Percentiles rank a stretch among this genome's conserved stretches.
phyloP scores from a whole-genome alignment of 1,284 basidiomycete species.

The Phellopilus nigrolimitatus region DNA sequence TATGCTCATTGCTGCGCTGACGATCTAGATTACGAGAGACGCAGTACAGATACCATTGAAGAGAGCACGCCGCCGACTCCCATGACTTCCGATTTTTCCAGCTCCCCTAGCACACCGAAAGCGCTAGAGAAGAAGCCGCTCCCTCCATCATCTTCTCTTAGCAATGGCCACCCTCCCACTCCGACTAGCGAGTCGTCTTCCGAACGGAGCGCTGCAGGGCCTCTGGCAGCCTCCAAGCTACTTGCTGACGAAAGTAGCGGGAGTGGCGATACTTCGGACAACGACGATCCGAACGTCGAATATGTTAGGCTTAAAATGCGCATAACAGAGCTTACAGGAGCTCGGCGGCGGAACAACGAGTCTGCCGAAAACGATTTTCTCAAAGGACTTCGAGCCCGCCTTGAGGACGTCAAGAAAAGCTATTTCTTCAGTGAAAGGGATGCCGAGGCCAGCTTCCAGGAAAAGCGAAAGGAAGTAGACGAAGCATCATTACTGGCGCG shows the following conservation, averaged over 20 bases:
- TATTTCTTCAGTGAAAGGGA: constrained; percentile 76
- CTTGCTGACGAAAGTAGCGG: background rate
- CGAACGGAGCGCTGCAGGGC: background rate
- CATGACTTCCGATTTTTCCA: constrained; percentile 25
- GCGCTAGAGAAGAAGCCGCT: constrained; percentile 1
- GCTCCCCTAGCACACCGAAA: constrained; percentile 13
- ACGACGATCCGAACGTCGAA: constrained; percentile 55
- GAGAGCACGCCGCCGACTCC: constrained; percentile 29
- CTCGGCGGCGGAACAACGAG: constrained; percentile 30
- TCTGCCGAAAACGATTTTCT: constrained; percentile 37
- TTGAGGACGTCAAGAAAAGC: constrained; percentile 55
- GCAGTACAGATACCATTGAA: constrained; percentile 12
- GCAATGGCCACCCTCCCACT: background rate
- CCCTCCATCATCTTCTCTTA: background rate
- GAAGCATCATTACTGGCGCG: constrained; percentile 9
- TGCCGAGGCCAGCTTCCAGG: constrained; percentile 55
- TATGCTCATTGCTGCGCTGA: constrained; percentile 63
- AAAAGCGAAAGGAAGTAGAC: constrained; percentile 46
- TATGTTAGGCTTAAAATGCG: constrained; percentile 60
- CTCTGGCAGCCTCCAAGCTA: background rate
- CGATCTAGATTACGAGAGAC: constrained; percentile 44
- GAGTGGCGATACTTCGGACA: constrained; percentile 29
- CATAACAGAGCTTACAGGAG: constrained; percentile 41
- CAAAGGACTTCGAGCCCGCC: constrained; percentile 45
- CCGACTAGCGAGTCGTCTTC: background rate